Conservation (phyloP, 306 rosid species). For the Citrullus amarus region DNA sequence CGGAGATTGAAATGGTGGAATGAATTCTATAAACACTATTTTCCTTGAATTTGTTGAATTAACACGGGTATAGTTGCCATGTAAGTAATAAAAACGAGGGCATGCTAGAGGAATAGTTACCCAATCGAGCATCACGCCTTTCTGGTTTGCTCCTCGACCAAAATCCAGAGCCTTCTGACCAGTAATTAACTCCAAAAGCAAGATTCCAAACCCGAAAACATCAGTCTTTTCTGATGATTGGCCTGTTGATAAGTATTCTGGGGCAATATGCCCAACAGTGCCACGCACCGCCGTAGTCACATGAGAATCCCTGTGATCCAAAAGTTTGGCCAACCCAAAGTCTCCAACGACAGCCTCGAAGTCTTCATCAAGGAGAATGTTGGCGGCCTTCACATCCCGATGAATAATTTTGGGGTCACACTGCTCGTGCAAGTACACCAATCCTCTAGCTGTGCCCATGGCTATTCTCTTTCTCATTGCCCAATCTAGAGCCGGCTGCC, state of each 20-base stretch:
- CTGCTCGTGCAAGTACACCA: slow-evolving; percentile 92
- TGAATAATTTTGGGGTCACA: slow-evolving; percentile 96
- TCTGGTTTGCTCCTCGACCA: slow-evolving; percentile 89
- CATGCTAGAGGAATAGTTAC: slow-evolving; percentile 22
- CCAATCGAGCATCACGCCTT: slow-evolving; percentile 96
- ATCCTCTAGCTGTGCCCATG: slow-evolving; percentile 92
- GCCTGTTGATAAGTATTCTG: slow-evolving; percentile 89
- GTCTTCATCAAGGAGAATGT: slow-evolving; percentile 87
- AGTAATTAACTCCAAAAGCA: slow-evolving; percentile 86
- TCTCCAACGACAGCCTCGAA: slow-evolving; percentile 97
- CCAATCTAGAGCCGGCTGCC: slow-evolving; percentile 86
- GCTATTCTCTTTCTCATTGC: slow-evolving; percentile 81
- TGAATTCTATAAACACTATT: neutral
- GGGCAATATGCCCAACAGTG: slow-evolving; percentile 95
- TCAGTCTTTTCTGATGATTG: slow-evolving; percentile 97
- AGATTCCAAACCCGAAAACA: slow-evolving; percentile 93
- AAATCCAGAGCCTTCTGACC: slow-evolving; percentile 96
- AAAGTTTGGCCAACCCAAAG: slow-evolving; percentile 94
- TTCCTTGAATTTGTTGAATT: neutral
- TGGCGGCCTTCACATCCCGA: slow-evolving; percentile 97
- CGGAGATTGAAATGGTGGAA: neutral
- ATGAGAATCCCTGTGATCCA: slow-evolving; percentile 93
- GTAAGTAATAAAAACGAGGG: neutral
- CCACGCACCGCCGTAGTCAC: slow-evolving; percentile 99
- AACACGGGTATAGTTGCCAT: neutral